Percentiles rank a stretch among this genome's conserved stretches.
phyloP scores from a whole-genome alignment of 345 rosid genomes.

The Populus nigra region DNA sequence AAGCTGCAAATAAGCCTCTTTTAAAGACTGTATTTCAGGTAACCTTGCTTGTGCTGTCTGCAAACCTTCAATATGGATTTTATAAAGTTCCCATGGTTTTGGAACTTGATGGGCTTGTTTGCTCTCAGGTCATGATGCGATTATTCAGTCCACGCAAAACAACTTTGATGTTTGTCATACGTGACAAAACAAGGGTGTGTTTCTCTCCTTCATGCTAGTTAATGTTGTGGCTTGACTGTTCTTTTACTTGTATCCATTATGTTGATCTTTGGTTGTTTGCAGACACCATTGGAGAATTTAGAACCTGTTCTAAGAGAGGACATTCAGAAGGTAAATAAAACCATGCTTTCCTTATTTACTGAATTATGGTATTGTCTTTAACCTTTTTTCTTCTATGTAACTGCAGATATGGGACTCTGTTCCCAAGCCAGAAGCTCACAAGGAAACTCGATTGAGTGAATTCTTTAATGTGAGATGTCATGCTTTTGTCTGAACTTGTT shows the following conservation, averaged over 20 bases:
- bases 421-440: slow-evolving; percentile 91
- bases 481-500: slow-evolving; percentile 1
- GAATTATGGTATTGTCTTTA: neutral
- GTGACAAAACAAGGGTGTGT: slow-evolving; percentile 93
- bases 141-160: slow-evolving; percentile 99
- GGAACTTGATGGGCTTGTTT: slow-evolving; percentile 24
- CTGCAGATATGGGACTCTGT: slow-evolving; percentile 96
- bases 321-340: slow-evolving; percentile 73
- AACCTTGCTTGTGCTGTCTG: slow-evolving; percentile 9
- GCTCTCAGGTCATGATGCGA: slow-evolving; percentile 91
- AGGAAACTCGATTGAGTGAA: slow-evolving; percentile 89
- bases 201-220: slow-evolving; percentile 2
- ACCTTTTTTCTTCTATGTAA: slow-evolving; percentile 16
- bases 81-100: slow-evolving; percentile 9
- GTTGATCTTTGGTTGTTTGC: slow-evolving; percentile 28
- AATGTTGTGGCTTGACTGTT: neutral
- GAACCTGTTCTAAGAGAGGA: slow-evolving; percentile 97
- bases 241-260: neutral
- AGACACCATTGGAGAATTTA: slow-evolving; percentile 94
- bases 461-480: slow-evolving; percentile 76
- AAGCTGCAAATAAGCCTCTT: slow-evolving; percentile 99
- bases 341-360: slow-evolving; percentile 23
- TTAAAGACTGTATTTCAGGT: slow-evolving; percentile 99
- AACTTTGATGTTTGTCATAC: slow-evolving; percentile 94
- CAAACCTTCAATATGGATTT: slow-evolving; percentile 16